phyloP scores from a whole-genome alignment of 2,329 filamentous ascomycete species.

The Aspergillus eucalypticola region DNA sequence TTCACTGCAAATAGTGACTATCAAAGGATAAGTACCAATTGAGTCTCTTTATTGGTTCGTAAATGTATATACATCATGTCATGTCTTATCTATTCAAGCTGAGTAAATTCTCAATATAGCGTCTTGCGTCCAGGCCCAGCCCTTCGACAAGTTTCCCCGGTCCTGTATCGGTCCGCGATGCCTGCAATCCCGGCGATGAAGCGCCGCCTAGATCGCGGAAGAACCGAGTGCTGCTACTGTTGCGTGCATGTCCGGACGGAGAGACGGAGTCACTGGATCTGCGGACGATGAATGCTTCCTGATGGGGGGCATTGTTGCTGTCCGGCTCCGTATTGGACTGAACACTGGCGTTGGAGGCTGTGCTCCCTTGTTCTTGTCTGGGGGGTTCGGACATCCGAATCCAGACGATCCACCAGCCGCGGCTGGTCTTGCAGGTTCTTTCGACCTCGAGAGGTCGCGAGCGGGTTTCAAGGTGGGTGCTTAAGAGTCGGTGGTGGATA shows the following conservation, averaged over 20 bases:
- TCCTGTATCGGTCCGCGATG: constrained; percentile 31
- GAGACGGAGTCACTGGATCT: constrained; percentile 46
- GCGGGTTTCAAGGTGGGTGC: constrained; percentile 56
- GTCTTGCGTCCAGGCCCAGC: constrained; percentile 48
- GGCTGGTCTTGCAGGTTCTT: constrained; percentile 61
- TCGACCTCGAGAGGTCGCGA: constrained; percentile 54
- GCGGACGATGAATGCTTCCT: constrained; percentile 50
- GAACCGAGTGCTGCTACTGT: constrained; percentile 36
- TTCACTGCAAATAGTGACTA: no score
- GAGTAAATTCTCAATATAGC: constrained; percentile 49
- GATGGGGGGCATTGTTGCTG: constrained; percentile 20
- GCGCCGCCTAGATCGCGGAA: constrained; percentile 44
- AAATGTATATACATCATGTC: background rate
- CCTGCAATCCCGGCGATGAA: constrained; percentile 25
- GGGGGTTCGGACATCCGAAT: constrained; percentile 49
- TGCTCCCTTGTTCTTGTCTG: background rate
- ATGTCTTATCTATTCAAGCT: constrained; percentile 43
- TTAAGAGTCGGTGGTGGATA: constrained; percentile 61
- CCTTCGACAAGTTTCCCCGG: constrained; percentile 46
- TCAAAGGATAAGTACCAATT: no score
- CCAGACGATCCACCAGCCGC: constrained; percentile 70
- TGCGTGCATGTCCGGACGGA: constrained; percentile 33
- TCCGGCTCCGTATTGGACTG: constrained; percentile 9
- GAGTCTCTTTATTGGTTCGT: no score
- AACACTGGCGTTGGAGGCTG: constrained; percentile 12